Conservation (phyloP, 495 filamentous ascomycete species). For the Penicillium longicatenatum region DNA sequence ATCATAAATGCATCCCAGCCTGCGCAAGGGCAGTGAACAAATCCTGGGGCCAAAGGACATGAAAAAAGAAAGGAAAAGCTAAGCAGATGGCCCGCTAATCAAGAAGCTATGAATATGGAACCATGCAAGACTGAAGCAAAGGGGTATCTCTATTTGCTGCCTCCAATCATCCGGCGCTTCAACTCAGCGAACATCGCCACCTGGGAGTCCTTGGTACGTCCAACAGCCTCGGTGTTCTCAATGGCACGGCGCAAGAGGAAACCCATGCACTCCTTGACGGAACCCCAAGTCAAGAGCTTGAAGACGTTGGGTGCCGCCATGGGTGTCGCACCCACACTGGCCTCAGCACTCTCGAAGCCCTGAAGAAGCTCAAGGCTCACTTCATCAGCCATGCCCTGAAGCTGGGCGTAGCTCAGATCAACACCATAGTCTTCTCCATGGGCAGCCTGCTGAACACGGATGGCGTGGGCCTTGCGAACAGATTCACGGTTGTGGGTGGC, state of each 20-base stretch:
- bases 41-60: slow-evolving; percentile 4
- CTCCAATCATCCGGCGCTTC: slow-evolving; percentile 55
- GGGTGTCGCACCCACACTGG: slow-evolving; percentile 19
- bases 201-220: slow-evolving; percentile 72
- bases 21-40: slow-evolving; percentile 19
- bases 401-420: slow-evolving; percentile 80
- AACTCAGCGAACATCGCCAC: slow-evolving; percentile 75
- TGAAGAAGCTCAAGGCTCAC: slow-evolving; percentile 79
- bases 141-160: slow-evolving; percentile 10
- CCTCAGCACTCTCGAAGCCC: slow-evolving; percentile 42
- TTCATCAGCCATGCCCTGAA: slow-evolving; percentile 98
- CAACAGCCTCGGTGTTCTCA: slow-evolving; percentile 89
- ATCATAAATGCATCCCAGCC: slow-evolving; percentile 29
- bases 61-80: slow-evolving; percentile 7
- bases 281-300: slow-evolving; percentile 93
- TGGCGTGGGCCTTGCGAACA: slow-evolving; percentile 66
- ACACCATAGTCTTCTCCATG: slow-evolving; percentile 46
- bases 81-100: background rate
- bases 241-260: slow-evolving; percentile 83
- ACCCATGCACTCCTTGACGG: slow-evolving; percentile 89
- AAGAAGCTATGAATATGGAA: slow-evolving; percentile 5
- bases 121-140: background rate
- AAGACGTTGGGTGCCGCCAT: slow-evolving; percentile 63
- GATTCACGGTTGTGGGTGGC: slow-evolving; percentile 92
- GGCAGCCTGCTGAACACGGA: slow-evolving; percentile 54